Evolutionary conservation across 768 basidiomycete species (phyloP), one percentile per base, ranked within the genome.

Genomic region (Gelatoporia subvermispora): DNA sequence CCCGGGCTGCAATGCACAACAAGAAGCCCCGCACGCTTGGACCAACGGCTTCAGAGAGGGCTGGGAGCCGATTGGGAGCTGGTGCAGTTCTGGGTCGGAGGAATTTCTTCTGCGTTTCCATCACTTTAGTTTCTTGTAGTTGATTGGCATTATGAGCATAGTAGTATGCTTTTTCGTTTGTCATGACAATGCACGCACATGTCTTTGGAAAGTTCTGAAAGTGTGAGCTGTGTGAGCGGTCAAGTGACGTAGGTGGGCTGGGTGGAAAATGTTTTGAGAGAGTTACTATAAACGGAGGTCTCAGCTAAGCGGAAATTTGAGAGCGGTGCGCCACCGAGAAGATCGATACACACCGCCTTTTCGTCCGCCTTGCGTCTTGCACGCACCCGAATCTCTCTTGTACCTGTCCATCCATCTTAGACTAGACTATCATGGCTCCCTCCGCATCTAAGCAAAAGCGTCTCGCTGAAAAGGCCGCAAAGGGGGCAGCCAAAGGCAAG

Each of bases 11-110:
- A 82, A 85, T 85, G 89, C 91, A 92, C 67, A 82, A 87, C 81
- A 92, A 75, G 83, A 86, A 91, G 91, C 86, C 87, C 85, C 91
- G 92, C 91, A 93, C 91, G 91, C 91, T 93, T 93, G 75, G 76
- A 93, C 91, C 91, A 93, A 93, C 86, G 82, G 79, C 78, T 79
- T 74, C 71, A 50, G 56, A 51, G 58, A 61, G 63, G 69, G 75
- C 66, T 71, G 74, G 78, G 74, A 78, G 80, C 74, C 83, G 88
- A 90, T 88, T 89, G 88, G 88, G 88, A 90, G 88, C 88, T 89
- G 85, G 84, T 78, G 65, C 69, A 69, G 65, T 60, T 66, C 54
- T 57, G 58, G 35, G 39, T 16, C 34, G 23, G 11, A 17, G 25
- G 43, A 35, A 20, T 45, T 25, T 45, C 24, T 35, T 35, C 24